Conservation (phyloP, 345 rosid genomes). For the Corymbia maculata region DNA sequence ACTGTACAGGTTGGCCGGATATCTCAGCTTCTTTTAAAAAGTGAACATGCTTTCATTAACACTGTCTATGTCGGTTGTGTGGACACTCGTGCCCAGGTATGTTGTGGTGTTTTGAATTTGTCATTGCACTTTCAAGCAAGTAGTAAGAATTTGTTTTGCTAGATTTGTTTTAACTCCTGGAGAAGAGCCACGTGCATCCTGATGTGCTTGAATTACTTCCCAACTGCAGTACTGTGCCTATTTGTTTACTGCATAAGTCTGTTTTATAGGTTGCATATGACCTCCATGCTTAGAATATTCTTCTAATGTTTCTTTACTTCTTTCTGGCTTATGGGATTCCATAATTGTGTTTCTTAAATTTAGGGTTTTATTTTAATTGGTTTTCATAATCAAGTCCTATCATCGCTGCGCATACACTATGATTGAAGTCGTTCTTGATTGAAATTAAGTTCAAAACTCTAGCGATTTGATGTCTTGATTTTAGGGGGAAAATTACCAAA, state of each 20-base stretch:
- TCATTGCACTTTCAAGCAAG: background rate
- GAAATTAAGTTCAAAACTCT: too few species aligned
- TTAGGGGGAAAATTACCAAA: too few species aligned
- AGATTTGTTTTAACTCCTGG: background rate
- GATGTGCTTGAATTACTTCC: background rate
- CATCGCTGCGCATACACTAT: too few species aligned
- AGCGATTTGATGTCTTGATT: too few species aligned
- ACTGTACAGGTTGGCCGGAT: constrained; percentile 68
- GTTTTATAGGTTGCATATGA: background rate
- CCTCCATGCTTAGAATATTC: background rate
- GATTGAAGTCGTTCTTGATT: too few species aligned
- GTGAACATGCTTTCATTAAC: constrained; percentile 69
- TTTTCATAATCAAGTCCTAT: too few species aligned
- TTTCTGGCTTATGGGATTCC: background rate
- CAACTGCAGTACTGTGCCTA: background rate
- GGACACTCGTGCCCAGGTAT: constrained; percentile 76
- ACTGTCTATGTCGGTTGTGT: constrained; percentile 58
- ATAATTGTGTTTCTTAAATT: background rate
- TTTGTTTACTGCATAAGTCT: background rate
- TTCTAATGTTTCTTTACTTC: background rate
- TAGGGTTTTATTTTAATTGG: too few species aligned
- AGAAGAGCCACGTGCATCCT: background rate
- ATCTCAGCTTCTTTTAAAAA: constrained; percentile 81
- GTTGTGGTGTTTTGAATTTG: background rate
- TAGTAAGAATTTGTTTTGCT: background rate